A percentile compares a stretch with the other conserved stretches of the same genome.
Conservation (phyloP, 495 filamentous ascomycete species). For the Trypethelium eluteriae region DNA sequence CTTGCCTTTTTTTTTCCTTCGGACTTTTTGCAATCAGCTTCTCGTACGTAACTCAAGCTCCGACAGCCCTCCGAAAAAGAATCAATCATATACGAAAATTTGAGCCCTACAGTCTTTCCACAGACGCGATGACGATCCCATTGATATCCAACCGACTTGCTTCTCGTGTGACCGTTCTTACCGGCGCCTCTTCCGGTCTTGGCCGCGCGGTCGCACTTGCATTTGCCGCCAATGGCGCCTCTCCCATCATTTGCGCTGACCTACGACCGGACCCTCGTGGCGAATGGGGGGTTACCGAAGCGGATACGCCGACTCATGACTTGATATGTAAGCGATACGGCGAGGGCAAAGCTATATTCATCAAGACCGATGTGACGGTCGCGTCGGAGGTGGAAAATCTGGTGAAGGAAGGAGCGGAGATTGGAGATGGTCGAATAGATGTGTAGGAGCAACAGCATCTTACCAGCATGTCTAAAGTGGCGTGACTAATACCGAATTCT, state of each 20-base stretch:
- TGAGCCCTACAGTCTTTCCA: not conserved
- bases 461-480: not conserved
- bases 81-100: too few relatives aligned
- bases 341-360: conserved; percentile 34
- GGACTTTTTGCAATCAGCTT: too few relatives aligned
- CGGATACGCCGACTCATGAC: conserved; percentile 22
- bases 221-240: conserved; percentile 30
- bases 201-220: conserved; percentile 29
- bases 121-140: not conserved
- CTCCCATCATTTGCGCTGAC: conserved; percentile 29
- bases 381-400: conserved; percentile 37
- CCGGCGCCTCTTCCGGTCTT: conserved; percentile 31
- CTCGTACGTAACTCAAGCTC: too few relatives aligned
- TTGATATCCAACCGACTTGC: conserved; percentile 17
- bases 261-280: conserved; percentile 15
- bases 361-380: conserved; percentile 36
- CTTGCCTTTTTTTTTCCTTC: too few relatives aligned
- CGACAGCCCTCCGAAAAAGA: too few relatives aligned
- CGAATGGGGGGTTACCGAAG: conserved; percentile 9
- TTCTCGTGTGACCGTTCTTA: conserved; percentile 31
- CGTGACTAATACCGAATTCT: not conserved
- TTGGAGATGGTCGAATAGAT: conserved; percentile 41
- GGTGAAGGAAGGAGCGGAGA: conserved; percentile 34
- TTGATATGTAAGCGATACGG: conserved; percentile 31
- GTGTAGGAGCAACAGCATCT: not conserved